Conservation (phyloP, 768 basidiomycete species). For the Mrakia hoshinonis region DNA sequence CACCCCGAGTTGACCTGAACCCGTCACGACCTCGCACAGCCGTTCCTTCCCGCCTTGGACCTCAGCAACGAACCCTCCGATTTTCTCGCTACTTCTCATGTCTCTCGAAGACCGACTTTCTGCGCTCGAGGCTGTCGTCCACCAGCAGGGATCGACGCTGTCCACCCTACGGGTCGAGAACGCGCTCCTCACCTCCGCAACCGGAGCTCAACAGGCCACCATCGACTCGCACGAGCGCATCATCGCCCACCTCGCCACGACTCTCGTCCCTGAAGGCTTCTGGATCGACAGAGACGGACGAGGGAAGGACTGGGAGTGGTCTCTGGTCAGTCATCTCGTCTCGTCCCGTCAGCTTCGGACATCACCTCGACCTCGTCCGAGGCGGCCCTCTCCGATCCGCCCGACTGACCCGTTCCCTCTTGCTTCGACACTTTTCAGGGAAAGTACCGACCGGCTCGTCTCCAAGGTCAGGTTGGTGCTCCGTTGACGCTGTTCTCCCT, state of each 20-base stretch:
- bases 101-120: background rate
- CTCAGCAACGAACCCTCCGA: too few species aligned
- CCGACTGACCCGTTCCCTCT: background rate
- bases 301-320: background rate
- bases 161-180: background rate
- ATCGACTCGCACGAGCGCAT: background rate
- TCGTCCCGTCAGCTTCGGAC: background rate
- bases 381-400: background rate
- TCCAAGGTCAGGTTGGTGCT: background rate
- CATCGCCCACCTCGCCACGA: background rate
- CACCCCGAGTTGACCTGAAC: too few species aligned
- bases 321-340: background rate
- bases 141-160: conserved; percentile 4
- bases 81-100: conserved; percentile 1
- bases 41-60: too few species aligned
- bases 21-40: too few species aligned
- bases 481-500: background rate
- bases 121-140: background rate
- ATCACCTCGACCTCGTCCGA: background rate
- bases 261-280: background rate
- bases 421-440: background rate
- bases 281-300: background rate
- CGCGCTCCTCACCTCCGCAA: background rate
- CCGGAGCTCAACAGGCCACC: background rate
- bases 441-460: background rate